phyloP scores from a whole-genome alignment of 495 filamentous ascomycete genomes.

The Xylaria bambusicola region DNA sequence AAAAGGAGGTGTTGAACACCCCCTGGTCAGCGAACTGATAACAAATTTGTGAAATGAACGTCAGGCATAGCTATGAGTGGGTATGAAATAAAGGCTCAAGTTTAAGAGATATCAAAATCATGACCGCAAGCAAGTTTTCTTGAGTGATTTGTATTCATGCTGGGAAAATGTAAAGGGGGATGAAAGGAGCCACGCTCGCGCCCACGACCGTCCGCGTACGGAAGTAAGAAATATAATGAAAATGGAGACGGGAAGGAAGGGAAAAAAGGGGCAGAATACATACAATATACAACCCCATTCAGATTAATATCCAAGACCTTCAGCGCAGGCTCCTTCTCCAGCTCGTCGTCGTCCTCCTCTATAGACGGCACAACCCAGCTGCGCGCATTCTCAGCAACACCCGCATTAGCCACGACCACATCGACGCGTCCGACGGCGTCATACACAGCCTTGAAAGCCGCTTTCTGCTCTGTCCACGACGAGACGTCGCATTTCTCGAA shows the following conservation, averaged over 20 bases:
- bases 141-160: too few relatives aligned
- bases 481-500: constrained; percentile 52
- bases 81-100: too few relatives aligned
- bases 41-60: too few relatives aligned
- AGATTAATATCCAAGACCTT: constrained; percentile 52
- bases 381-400: constrained; percentile 50
- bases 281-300: constrained; percentile 51
- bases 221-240: background rate
- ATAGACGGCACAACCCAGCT: constrained; percentile 30
- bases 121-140: too few relatives aligned
- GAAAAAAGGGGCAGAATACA: constrained; percentile 22
- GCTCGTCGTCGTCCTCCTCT: constrained; percentile 21
- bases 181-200: too few relatives aligned
- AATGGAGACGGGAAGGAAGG: background rate
- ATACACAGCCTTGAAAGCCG: constrained; percentile 45
- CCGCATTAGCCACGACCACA: constrained; percentile 59
- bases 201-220: too few relatives aligned
- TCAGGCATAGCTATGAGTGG: too few relatives aligned
- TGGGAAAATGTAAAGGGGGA: too few relatives aligned
- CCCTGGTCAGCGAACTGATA: too few relatives aligned
- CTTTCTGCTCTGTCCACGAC: constrained; percentile 50
- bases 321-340: constrained; percentile 43
- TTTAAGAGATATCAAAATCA: too few relatives aligned
- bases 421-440: constrained; percentile 44
- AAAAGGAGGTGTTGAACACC: background rate